These are phyloP conservation scores for Amylocystis lapponica DNA, from an alignment of 768 basidiomycete genomes.

Conservation along the genomic window DNA sequence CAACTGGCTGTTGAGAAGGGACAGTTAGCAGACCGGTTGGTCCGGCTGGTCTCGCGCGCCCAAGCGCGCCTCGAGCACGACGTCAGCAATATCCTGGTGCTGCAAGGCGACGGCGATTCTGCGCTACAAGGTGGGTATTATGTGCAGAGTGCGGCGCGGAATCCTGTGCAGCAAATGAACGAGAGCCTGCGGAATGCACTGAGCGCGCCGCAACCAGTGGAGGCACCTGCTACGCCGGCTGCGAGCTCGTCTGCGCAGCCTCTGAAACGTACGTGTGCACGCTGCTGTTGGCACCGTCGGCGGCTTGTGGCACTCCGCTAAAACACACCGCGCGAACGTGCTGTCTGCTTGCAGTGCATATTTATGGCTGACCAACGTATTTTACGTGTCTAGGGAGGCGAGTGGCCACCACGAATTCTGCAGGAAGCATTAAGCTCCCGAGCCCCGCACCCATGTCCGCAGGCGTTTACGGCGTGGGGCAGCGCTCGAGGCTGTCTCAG, in stretches of 20 bases:
- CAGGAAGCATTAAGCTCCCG: slow-evolving; percentile 28
- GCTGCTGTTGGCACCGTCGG: neutral
- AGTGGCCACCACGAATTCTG: slow-evolving; percentile 12
- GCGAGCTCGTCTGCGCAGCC: slow-evolving; percentile 14
- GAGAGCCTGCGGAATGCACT: slow-evolving; percentile 33
- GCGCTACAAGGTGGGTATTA: slow-evolving; percentile 24
- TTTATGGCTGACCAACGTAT: no score
- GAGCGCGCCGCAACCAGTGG: slow-evolving; percentile 21
- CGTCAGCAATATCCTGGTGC: slow-evolving; percentile 34
- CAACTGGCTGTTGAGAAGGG: slow-evolving; percentile 38
- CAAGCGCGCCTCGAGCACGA: slow-evolving; percentile 44
- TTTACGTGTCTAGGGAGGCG: slow-evolving; percentile 18
- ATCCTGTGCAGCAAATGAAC: slow-evolving; percentile 35
- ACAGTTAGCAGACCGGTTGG: slow-evolving; percentile 36
- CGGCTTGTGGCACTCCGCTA: neutral
- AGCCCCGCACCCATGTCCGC: slow-evolving; percentile 27
- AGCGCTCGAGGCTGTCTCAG: slow-evolving; percentile 24
- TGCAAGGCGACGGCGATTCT: slow-evolving; percentile 39
- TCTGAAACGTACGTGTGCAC: slow-evolving; percentile 12
- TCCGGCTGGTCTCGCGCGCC: slow-evolving; percentile 39
- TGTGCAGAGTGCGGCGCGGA: slow-evolving; percentile 22
- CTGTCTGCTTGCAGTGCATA: neutral
- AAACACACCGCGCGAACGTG: neutral
- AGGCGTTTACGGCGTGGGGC: slow-evolving; percentile 11
- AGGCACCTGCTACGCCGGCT: slow-evolving; percentile 13